Evolutionary conservation across 1,284 basidiomycete genomes (phyloP).

Genomic region (Moesziomyces parantarcticus): DNA sequence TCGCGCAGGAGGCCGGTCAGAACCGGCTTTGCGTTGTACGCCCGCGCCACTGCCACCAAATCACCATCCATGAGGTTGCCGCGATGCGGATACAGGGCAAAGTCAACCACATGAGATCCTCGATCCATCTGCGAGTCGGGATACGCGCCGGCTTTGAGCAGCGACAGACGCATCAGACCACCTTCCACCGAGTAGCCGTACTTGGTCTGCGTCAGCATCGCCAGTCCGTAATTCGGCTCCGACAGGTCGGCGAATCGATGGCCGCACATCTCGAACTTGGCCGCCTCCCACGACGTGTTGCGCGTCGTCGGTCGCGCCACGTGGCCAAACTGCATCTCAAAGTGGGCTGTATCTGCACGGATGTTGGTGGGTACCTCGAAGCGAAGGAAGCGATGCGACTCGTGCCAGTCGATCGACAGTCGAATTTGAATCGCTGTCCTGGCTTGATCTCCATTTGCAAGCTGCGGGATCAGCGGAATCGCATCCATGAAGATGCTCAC

Average conservation of each 20-base stretch:
- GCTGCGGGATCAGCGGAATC: slow-evolving; percentile 33
- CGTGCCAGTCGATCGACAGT: slow-evolving; percentile 85
- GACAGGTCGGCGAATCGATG: slow-evolving; percentile 83
- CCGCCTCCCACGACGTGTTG: slow-evolving; percentile 75
- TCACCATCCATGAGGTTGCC: slow-evolving; percentile 63
- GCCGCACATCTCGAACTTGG: slow-evolving; percentile 81
- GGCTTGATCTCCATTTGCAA: slow-evolving; percentile 11
- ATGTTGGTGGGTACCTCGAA: slow-evolving; percentile 90
- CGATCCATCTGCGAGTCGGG: slow-evolving; percentile 93
- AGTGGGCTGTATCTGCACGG: slow-evolving; percentile 82
- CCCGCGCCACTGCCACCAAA: slow-evolving; percentile 48
- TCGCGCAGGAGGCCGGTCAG: no score
- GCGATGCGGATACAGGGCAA: slow-evolving; percentile 58
- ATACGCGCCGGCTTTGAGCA: slow-evolving; percentile 87
- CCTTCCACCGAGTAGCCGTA: slow-evolving; percentile 66
- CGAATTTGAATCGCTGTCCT: slow-evolving; percentile 78
- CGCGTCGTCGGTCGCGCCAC: slow-evolving; percentile 89
- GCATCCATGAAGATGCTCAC: slow-evolving; percentile 75
- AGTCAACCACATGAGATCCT: slow-evolving; percentile 71
- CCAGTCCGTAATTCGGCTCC: slow-evolving; percentile 78
- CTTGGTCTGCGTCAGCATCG: slow-evolving; percentile 91
- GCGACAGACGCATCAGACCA: slow-evolving; percentile 80
- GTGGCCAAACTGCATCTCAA: slow-evolving; percentile 92
- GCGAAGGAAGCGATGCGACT: slow-evolving; percentile 69
- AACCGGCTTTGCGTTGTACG: slow-evolving; percentile 40